Evolutionary conservation across 2,329 filamentous ascomycete genomes (phyloP).

Genomic region (Curvularia verruculosa): DNA sequence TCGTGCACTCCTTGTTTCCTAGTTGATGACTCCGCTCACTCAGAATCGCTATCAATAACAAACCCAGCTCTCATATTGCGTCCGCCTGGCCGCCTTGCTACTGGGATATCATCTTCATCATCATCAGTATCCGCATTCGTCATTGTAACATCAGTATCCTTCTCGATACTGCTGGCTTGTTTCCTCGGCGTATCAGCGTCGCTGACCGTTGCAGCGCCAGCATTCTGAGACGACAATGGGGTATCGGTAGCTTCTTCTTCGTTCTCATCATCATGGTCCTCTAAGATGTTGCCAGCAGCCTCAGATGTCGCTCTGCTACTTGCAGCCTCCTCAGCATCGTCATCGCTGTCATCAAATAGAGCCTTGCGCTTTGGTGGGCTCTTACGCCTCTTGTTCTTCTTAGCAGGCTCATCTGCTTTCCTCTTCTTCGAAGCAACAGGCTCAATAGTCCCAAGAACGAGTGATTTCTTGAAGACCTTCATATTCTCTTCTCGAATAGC

Average conservation of each 20-base stretch:
- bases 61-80: conserved; percentile 52
- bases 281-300: conserved; percentile 23
- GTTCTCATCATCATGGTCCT: conserved; percentile 21
- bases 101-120: conserved; percentile 41
- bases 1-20: conserved; percentile 16
- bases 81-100: conserved; percentile 43
- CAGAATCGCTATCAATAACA: conserved; percentile 54
- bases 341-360: conserved; percentile 41
- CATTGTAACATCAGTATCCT: conserved; percentile 33
- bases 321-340: conserved; percentile 28
- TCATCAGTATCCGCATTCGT: conserved; percentile 44
- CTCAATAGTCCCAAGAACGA: conserved; percentile 53
- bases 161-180: conserved; percentile 1
- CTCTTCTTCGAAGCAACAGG: conserved; percentile 42
- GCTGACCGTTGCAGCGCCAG: conserved; percentile 14
- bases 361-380: conserved; percentile 37
- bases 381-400: conserved; percentile 42
- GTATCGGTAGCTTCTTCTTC: conserved; percentile 50
- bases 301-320: conserved; percentile 40
- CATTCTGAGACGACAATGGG: conserved; percentile 49
- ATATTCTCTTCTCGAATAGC: conserved; percentile 64
- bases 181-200: conserved; percentile 25
- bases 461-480: conserved; percentile 54
- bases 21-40: conserved; percentile 28
- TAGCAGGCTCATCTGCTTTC: conserved; percentile 34